Conservation (phyloP, 176 grass and related monocot species). For the Oryza nivara region DNA sequence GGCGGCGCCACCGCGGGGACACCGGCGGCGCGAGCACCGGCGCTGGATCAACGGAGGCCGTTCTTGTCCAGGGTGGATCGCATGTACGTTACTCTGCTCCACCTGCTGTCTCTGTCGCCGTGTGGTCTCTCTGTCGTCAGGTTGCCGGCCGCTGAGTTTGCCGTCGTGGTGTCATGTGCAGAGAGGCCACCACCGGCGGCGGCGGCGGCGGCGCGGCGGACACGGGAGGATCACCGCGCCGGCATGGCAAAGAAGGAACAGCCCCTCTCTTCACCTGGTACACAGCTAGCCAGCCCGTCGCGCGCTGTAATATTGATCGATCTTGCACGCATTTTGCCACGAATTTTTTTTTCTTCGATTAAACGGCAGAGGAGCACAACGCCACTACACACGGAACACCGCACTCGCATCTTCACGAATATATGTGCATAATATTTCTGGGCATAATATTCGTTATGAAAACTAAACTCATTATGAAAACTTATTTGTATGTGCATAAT, state of each 20-base stretch:
- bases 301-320: background rate
- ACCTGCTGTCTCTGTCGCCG: too few relatives aligned
- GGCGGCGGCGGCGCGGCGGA: background rate
- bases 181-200: background rate
- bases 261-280: conserved; percentile 63
- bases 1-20: background rate
- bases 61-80: conserved; percentile 1
- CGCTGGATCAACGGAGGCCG: background rate
- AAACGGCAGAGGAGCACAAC: too few relatives aligned
- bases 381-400: too few relatives aligned
- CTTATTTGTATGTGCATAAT: too few relatives aligned
- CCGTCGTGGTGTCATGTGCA: background rate
- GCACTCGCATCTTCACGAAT: too few relatives aligned
- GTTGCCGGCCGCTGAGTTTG: background rate
- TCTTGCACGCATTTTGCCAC: background rate
- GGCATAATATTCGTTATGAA: too few relatives aligned
- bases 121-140: too few relatives aligned
- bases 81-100: background rate
- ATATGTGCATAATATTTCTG: too few relatives aligned
- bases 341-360: too few relatives aligned
- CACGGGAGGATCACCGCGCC: background rate
- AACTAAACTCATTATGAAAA: too few relatives aligned
- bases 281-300: background rate
- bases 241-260: background rate
- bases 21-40: background rate